phyloP scores from a whole-genome alignment of 768 basidiomycete genomes.

The Psilocybe cubensis region DNA sequence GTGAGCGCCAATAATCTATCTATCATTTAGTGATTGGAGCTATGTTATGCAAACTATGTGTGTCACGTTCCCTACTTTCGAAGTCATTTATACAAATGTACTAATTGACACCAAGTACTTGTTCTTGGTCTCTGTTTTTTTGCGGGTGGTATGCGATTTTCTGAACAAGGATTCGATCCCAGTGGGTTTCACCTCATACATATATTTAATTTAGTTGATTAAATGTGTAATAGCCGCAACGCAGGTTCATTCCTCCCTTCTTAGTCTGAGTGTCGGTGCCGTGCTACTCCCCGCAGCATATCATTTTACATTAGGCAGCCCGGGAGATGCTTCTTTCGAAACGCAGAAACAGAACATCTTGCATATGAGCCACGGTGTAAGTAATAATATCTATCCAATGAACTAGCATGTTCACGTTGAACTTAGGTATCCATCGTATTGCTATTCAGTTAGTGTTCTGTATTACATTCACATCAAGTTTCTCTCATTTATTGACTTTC shows the following conservation, averaged over 20 bases:
- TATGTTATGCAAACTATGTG: slow-evolving; percentile 73
- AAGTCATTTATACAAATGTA: slow-evolving; percentile 35
- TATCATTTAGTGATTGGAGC: slow-evolving; percentile 71
- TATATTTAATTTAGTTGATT: background rate
- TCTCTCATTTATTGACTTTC: slow-evolving; percentile 1
- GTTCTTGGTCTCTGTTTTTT: slow-evolving; percentile 88
- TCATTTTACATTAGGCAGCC: slow-evolving; percentile 58
- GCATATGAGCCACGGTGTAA: slow-evolving; percentile 77
- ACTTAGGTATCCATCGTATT: slow-evolving; percentile 74
- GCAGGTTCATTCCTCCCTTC: slow-evolving; percentile 72
- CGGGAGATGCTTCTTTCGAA: slow-evolving; percentile 22
- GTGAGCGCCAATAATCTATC: slow-evolving; percentile 4
- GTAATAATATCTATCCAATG: slow-evolving; percentile 23
- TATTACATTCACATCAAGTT: background rate
- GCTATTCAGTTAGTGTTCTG: slow-evolving; percentile 61
- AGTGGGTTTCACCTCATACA: slow-evolving; percentile 44
- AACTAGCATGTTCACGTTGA: background rate
- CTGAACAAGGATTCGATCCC: slow-evolving; percentile 77
- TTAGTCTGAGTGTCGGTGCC: slow-evolving; percentile 78
- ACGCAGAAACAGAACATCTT: slow-evolving; percentile 55
- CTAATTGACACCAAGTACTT: slow-evolving; percentile 53
- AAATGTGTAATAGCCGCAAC: slow-evolving; percentile 54
- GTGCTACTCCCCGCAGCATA: slow-evolving; percentile 81
- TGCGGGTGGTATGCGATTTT: slow-evolving; percentile 75
- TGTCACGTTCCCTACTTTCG: too few species aligned